Conservation (phyloP, 2,329 filamentous ascomycete genomes). For the Meredithiella fracta region DNA sequence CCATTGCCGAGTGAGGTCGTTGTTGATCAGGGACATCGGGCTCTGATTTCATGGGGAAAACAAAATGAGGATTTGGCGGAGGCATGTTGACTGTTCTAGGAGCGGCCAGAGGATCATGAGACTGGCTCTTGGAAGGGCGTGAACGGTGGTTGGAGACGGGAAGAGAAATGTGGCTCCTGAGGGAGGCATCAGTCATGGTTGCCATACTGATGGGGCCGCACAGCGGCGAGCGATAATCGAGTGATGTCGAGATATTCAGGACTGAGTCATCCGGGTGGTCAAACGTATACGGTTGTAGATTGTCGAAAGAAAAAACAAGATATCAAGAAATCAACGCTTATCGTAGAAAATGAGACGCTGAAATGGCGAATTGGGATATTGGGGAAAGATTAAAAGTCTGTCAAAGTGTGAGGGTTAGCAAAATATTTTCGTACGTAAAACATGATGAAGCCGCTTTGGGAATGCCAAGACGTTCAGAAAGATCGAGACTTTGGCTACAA, state of each 20-base stretch:
- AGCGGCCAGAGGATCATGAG: conserved; percentile 10
- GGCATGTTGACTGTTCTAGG: conserved; percentile 19
- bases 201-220: conserved; percentile 13
- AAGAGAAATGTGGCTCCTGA: not conserved
- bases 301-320: not conserved
- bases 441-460: not conserved
- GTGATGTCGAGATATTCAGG: not conserved
- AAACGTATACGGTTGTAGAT: not conserved
- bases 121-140: conserved; percentile 13
- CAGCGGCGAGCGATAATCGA: conserved; percentile 8
- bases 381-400: conserved; percentile 2
- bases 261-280: conserved; percentile 7
- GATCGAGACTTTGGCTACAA: not conserved
- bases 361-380: not conserved
- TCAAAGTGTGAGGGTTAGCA: not conserved
- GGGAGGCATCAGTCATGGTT: conserved; percentile 1
- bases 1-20: conserved; percentile 37
- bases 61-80: conserved; percentile 46
- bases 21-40: conserved; percentile 26
- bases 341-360: not conserved
- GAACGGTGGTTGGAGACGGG: conserved; percentile 4
- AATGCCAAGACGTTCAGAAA: not conserved
- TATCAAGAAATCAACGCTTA: conserved; percentile 1
- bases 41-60: conserved; percentile 39
- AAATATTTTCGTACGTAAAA: not conserved